phyloP scores from a whole-genome alignment of 371 early-diverging fungal species.

The Smittium mucronatum region DNA sequence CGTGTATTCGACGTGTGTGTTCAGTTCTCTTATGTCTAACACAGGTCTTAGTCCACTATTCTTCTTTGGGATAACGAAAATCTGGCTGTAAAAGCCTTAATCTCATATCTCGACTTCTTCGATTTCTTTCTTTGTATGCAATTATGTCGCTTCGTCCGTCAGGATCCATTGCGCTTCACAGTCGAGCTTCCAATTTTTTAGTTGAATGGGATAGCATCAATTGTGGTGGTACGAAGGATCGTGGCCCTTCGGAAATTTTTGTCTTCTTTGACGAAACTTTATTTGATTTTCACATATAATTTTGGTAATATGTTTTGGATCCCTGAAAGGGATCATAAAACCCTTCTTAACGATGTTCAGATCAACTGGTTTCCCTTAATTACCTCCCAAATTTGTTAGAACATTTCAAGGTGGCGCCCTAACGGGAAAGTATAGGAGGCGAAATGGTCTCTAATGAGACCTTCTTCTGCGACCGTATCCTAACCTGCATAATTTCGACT shows the following conservation, averaged over 20 bases:
- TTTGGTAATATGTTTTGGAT: not conserved
- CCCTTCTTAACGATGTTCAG: not conserved
- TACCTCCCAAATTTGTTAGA: not conserved
- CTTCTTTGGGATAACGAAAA: constrained; percentile 10
- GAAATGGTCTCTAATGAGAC: not conserved
- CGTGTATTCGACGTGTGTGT: constrained; percentile 23
- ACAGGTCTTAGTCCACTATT: constrained; percentile 15
- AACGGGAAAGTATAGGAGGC: not conserved
- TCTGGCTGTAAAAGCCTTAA: not conserved
- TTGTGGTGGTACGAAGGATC: not conserved
- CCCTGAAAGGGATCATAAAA: not conserved
- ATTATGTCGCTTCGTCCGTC: not conserved
- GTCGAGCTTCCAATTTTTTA: not conserved
- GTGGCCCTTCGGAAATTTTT: no score
- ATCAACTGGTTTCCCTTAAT: not conserved
- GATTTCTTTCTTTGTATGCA: not conserved
- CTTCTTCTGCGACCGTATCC: not conserved
- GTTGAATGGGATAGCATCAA: not conserved
- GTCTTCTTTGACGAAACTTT: no score
- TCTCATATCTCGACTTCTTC: not conserved
- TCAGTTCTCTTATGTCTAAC: constrained; percentile 26
- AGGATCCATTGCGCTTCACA: not conserved
- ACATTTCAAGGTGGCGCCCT: not conserved
- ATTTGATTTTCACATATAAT: not conserved
- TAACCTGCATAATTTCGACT: not conserved